Conservation (phyloP, 148 eudicot genomes). For the Euryodendron excelsum region DNA sequence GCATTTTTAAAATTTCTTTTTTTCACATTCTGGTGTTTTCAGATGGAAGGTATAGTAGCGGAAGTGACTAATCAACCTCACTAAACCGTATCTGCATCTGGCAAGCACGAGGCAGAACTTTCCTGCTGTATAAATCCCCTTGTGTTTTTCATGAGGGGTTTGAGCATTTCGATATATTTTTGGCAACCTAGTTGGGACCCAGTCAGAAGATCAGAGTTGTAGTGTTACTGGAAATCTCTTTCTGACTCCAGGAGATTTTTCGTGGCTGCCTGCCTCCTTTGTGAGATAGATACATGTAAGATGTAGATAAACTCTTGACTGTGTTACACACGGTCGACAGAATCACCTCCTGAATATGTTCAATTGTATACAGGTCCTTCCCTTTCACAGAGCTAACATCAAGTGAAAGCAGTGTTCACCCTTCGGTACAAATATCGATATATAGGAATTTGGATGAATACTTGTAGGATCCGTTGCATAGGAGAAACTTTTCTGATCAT, state of each 20-base stretch:
- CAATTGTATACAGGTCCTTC: slow-evolving; percentile 8
- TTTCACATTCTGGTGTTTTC: slow-evolving; percentile 25
- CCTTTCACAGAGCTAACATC: slow-evolving; percentile 20
- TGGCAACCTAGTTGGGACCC: slow-evolving; percentile 11
- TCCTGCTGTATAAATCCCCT: neutral
- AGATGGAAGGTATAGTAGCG: slow-evolving; percentile 74
- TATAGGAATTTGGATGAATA: slow-evolving; percentile 8
- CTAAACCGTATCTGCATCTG: neutral
- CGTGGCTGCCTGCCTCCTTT: slow-evolving; percentile 9
- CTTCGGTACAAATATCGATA: slow-evolving; percentile 25
- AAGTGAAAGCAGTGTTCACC: slow-evolving; percentile 11
- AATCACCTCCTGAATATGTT: slow-evolving; percentile 12
- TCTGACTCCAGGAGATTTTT: slow-evolving; percentile 17
- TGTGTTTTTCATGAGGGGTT: slow-evolving; percentile 17
- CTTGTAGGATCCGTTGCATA: neutral
- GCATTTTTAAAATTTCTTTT: slow-evolving; percentile 1
- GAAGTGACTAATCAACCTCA: slow-evolving; percentile 56
- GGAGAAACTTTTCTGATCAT: slow-evolving; percentile 11
- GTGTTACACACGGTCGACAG: slow-evolving; percentile 6
- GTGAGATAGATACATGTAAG: slow-evolving; percentile 18
- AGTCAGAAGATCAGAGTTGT: slow-evolving; percentile 23
- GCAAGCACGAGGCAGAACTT: slow-evolving; percentile 19
- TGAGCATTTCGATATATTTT: slow-evolving; percentile 21
- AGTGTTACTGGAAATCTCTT: slow-evolving; percentile 15
- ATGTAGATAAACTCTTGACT: neutral